Evolutionary conservation across 176 grass and related monocot species (phyloP), one percentile per base, ranked within the genome.

Genomic region (Ananas comosus): DNA sequence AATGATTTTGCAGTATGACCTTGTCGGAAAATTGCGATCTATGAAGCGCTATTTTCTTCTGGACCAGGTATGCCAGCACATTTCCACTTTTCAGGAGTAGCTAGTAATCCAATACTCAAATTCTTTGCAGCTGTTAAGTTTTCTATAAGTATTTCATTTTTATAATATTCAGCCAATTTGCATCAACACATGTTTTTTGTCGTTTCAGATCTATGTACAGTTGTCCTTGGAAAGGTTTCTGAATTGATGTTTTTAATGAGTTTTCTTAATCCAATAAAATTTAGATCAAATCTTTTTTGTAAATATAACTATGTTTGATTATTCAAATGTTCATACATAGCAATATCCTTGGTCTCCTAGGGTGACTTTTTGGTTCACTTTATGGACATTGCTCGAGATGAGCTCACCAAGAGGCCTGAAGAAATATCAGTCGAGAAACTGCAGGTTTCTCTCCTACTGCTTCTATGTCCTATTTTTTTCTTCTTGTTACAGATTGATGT

Each of bases 291-390:
- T 42, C 33, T 42, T 42, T 42, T 42, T 42, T 42, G 33, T 42
- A 42, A 33, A 42, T 42, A 42, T 42, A 42, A 42, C 33, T 42
- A 42, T 7, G 5, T 42, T 42, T 42, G 33, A 42, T 42, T 42
- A 42, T 42, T 6, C 33, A 16, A 29, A 25, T 52, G 63, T 67
- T 84, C 10, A 81, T 13, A 71, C 71, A 82, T 76, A 69, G 63
- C 42, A 68, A 53, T 25, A 51, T 67, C 77, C 21, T 76, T 81
- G 72, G 66, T 79, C 75, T 77, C 79, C 10, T 73, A 99, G 94
- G 94, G 94, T 76, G 94, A 99, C 78, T 99, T 93, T 89, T 86
- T 99, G 84, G 94, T 99, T 79, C 94, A 99, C 78, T 99, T 99
- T 83, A 99, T 99, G 87, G 94, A 99, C 84, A 99, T 93, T 85